Conservation (phyloP, 2,329 filamentous ascomycete species). For the Nemania diffusa region DNA sequence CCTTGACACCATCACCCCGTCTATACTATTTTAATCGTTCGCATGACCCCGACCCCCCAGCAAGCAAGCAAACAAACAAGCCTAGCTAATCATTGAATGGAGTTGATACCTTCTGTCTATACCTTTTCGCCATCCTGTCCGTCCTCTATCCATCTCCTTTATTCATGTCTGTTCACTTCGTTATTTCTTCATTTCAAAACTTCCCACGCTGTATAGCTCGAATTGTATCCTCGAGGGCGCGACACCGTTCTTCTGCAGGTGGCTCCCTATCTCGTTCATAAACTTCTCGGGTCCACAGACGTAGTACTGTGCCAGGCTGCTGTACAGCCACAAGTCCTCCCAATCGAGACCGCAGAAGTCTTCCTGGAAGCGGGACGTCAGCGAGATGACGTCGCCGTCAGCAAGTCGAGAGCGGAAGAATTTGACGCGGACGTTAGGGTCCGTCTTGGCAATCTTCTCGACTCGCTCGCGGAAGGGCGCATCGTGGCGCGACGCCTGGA, state of each 20-base stretch:
- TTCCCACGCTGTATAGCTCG: slow-evolving; percentile 45
- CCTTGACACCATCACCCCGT: slow-evolving; percentile 17
- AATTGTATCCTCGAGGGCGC: slow-evolving; percentile 39
- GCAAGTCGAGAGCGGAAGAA: slow-evolving; percentile 63
- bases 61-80: slow-evolving; percentile 8
- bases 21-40: slow-evolving; percentile 23
- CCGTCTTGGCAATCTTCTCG: slow-evolving; percentile 53
- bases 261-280: slow-evolving; percentile 59
- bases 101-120: slow-evolving; percentile 28
- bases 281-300: slow-evolving; percentile 66
- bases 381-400: slow-evolving; percentile 58
- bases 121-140: neutral
- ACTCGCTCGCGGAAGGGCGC: slow-evolving; percentile 66
- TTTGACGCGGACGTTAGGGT: slow-evolving; percentile 53
- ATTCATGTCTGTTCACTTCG: neutral
- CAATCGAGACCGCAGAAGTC: slow-evolving; percentile 58
- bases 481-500: slow-evolving; percentile 65
- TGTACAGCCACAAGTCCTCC: slow-evolving; percentile 58
- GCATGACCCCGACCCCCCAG: no score
- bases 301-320: slow-evolving; percentile 62
- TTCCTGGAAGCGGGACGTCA: slow-evolving; percentile 58
- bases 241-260: slow-evolving; percentile 40
- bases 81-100: slow-evolving; percentile 19
- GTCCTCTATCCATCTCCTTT: slow-evolving; percentile 30
- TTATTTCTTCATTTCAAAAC: slow-evolving; percentile 42